phyloP scores from a whole-genome alignment of 805 yeast species.

The Teunomyces panamensis region DNA sequence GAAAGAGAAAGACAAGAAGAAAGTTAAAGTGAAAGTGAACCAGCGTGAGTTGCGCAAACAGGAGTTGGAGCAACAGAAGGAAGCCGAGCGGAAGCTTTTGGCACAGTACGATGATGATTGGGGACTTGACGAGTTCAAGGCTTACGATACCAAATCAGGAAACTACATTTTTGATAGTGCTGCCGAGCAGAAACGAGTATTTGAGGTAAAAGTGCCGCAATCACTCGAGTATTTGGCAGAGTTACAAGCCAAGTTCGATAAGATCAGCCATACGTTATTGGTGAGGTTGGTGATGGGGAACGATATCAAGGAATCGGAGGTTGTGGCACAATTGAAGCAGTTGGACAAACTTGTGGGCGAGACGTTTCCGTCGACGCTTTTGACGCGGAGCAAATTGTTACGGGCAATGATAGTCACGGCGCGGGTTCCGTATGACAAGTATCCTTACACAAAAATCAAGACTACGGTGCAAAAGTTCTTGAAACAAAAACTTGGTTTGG shows the following conservation, averaged over 20 bases:
- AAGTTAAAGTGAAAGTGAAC: conserved; percentile 5
- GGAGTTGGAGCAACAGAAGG: conserved; percentile 7
- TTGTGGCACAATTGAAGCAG: conserved; percentile 15
- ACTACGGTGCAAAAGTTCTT: conserved; percentile 20
- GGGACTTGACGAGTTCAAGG: conserved; percentile 41
- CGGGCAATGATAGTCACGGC: conserved; percentile 29
- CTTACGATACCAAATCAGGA: conserved; percentile 21
- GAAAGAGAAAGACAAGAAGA: background rate
- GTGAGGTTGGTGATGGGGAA: conserved; percentile 13
- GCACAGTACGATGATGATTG: conserved; percentile 36
- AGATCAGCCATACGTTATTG: conserved; percentile 14
- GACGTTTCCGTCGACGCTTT: conserved; percentile 27
- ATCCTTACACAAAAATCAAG: conserved; percentile 13
- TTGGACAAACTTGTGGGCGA: conserved; percentile 13
- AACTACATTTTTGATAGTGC: conserved; percentile 35
- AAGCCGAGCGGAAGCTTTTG: conserved; percentile 11
- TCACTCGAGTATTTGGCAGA: conserved; percentile 16
- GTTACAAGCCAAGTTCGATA: conserved; percentile 16
- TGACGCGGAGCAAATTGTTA: conserved; percentile 28
- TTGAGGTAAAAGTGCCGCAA: conserved; percentile 24
- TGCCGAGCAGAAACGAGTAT: conserved; percentile 24
- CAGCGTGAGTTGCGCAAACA: conserved; percentile 16
- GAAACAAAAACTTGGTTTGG: conserved; percentile 15
- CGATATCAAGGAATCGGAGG: conserved; percentile 14
- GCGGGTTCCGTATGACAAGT: conserved; percentile 27